phyloP scores from a whole-genome alignment of 495 filamentous ascomycete genomes.

The Glutinoglossum americanum region DNA sequence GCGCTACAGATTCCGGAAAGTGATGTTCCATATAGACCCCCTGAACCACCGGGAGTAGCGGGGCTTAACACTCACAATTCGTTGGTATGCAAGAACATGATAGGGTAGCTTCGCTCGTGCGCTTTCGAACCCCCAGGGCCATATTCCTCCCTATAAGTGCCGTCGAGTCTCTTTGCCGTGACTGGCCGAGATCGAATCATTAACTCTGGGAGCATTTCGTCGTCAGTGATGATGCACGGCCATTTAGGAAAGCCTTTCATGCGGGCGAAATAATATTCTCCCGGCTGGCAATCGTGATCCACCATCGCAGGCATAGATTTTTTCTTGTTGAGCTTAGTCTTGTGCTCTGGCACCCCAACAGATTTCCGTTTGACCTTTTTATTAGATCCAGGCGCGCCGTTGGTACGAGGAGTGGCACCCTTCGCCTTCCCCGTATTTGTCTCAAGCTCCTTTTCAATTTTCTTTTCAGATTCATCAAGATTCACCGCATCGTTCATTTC shows the following conservation, averaged over 20 bases:
- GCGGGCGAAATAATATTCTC: slow-evolving; percentile 66
- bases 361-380: slow-evolving; percentile 41
- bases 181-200: slow-evolving; percentile 56
- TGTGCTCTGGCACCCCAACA: slow-evolving; percentile 39
- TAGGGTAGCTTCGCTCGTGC: slow-evolving; percentile 64
- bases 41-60: not conserved
- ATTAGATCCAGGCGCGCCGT: slow-evolving; percentile 16
- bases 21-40: not conserved
- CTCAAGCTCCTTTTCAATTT: not conserved
- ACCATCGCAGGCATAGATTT: slow-evolving; percentile 47
- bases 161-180: slow-evolving; percentile 56
- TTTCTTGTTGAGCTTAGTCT: slow-evolving; percentile 74
- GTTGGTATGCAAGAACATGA: slow-evolving; percentile 86
- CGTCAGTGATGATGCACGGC: slow-evolving; percentile 79
- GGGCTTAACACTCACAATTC: slow-evolving; percentile 55
- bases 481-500: not conserved
- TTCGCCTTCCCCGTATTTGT: not conserved
- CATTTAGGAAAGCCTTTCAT: slow-evolving; percentile 80
- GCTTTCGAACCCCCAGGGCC: slow-evolving; percentile 63
- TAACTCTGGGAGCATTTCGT: slow-evolving; percentile 63
- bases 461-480: not conserved
- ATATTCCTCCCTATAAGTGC: slow-evolving; percentile 64
- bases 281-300: slow-evolving; percentile 60
- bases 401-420: slow-evolving; percentile 12
- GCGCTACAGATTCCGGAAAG: not conserved